Evolutionary conservation across 2,329 filamentous ascomycete genomes (phyloP).

Genomic region (Pseudogymnoascus sp.): DNA sequence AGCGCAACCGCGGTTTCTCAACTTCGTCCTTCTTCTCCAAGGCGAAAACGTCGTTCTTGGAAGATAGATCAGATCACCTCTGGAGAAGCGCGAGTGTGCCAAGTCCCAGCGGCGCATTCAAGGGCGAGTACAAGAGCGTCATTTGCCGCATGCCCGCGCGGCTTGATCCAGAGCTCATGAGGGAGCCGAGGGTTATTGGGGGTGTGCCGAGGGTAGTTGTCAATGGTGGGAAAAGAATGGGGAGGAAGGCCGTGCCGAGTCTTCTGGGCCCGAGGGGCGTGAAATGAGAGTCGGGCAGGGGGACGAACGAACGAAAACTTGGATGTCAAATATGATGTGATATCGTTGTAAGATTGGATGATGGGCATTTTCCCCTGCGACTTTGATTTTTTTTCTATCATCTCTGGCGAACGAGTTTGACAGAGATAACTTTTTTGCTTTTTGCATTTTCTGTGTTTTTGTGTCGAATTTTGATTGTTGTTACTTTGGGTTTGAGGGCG

Average conservation of each 20-base stretch:
- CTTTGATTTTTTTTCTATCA: neutral
- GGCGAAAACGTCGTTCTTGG: conserved; percentile 50
- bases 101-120: conserved; percentile 52
- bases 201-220: conserved; percentile 59
- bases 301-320: neutral
- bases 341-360: conserved; percentile 9
- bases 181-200: conserved; percentile 82
- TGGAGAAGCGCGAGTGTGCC: conserved; percentile 63
- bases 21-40: conserved; percentile 45
- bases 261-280: conserved; percentile 20
- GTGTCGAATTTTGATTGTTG: neutral
- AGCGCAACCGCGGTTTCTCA: conserved; percentile 56
- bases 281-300: neutral
- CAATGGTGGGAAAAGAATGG: conserved; percentile 25
- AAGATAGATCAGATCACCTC: conserved; percentile 67
- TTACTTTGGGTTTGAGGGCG: neutral
- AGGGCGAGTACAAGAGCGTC: conserved; percentile 52
- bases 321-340: neutral
- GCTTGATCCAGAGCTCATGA: conserved; percentile 80
- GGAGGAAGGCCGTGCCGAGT: conserved; percentile 30
- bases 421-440: neutral
- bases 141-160: conserved; percentile 67
- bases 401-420: neutral
- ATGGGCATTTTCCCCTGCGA: neutral
- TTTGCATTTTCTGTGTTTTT: neutral